Evolutionary conservation across 768 basidiomycete genomes (phyloP).

Genomic region (Trametes meyenii): DNA sequence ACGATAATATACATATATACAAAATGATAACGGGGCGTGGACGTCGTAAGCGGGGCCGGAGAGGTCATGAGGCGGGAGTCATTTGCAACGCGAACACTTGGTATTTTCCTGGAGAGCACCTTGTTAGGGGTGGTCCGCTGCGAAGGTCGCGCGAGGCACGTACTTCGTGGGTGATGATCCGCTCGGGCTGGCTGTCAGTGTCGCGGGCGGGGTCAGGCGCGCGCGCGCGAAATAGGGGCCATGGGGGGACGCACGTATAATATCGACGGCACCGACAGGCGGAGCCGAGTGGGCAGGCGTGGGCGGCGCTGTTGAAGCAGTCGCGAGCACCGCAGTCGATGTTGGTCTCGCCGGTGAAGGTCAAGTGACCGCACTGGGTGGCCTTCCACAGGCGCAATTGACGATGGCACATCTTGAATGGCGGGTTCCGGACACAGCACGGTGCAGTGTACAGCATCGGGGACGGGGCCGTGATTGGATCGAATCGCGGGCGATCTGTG

Average conservation of each 20-base stretch:
- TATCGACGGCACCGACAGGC: constrained; percentile 55
- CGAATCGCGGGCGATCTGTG: neutral
- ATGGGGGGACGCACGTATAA: constrained; percentile 44
- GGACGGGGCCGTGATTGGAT: constrained; percentile 2
- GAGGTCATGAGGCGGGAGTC: neutral
- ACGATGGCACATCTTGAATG: constrained; percentile 62
- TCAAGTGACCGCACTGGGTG: constrained; percentile 57
- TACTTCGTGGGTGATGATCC: constrained; percentile 50
- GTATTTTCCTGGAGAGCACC: constrained; percentile 2
- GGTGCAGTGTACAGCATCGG: constrained; percentile 8
- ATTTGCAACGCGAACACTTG: constrained; percentile 16
- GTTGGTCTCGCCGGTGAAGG: constrained; percentile 44
- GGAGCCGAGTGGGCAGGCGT: constrained; percentile 47
- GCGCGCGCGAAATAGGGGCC: neutral
- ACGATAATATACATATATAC: constrained; percentile 13
- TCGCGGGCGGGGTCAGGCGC: constrained; percentile 12
- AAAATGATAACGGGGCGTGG: neutral
- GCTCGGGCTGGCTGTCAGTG: constrained; percentile 55
- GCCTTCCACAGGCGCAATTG: constrained; percentile 55
- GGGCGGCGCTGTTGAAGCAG: constrained; percentile 53
- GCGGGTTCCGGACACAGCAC: constrained; percentile 21
- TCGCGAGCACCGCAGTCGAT: constrained; percentile 52
- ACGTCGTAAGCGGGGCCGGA: neutral
- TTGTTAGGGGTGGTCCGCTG: constrained; percentile 1
- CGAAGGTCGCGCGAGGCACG: constrained; percentile 18